These are phyloP conservation scores for Penicillium hordei DNA, from an alignment of 2,329 filamentous ascomycete species.

Conservation along the genomic window DNA sequence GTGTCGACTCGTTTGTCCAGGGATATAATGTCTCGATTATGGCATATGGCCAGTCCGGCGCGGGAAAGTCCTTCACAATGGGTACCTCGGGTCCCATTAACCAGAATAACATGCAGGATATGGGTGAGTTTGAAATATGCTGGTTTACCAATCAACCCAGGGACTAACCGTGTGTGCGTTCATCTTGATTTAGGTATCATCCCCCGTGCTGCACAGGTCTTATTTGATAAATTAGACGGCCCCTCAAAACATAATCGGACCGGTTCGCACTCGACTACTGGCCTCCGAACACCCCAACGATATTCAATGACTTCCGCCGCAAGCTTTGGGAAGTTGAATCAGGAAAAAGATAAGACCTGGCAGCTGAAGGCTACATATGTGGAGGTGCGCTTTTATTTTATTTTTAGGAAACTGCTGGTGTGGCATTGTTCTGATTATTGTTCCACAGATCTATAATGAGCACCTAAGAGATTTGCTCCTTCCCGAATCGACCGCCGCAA, in stretches of 20 bases:
- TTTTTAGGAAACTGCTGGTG: background rate
- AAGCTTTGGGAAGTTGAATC: slow-evolving; percentile 42
- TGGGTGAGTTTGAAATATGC: slow-evolving; percentile 63
- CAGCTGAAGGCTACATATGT: slow-evolving; percentile 91
- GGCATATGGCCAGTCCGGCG: slow-evolving; percentile 95
- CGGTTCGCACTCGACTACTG: slow-evolving; percentile 68
- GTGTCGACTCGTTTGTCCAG: slow-evolving; percentile 83
- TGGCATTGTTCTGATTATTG: slow-evolving; percentile 6
- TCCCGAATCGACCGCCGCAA: slow-evolving; percentile 66
- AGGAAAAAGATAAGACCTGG: slow-evolving; percentile 82
- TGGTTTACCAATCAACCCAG: background rate
- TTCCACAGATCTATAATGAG: slow-evolving; percentile 86
- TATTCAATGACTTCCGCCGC: slow-evolving; percentile 66
- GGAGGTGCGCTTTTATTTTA: slow-evolving; percentile 47
- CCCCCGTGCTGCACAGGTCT: slow-evolving; percentile 77
- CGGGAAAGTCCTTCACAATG: slow-evolving; percentile 99
- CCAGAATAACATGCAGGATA: slow-evolving; percentile 66
- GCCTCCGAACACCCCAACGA: slow-evolving; percentile 74
- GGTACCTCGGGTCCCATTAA: slow-evolving; percentile 85
- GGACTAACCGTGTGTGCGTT: slow-evolving; percentile 6
- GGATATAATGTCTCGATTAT: slow-evolving; percentile 98
- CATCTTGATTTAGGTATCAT: slow-evolving; percentile 71
- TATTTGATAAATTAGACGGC: slow-evolving; percentile 84
- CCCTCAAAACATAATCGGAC: slow-evolving; percentile 55
- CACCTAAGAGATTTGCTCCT: slow-evolving; percentile 86